Evolutionary conservation across 2,329 filamentous ascomycete genomes (phyloP).

Genomic region (Exserohilum rostratum): DNA sequence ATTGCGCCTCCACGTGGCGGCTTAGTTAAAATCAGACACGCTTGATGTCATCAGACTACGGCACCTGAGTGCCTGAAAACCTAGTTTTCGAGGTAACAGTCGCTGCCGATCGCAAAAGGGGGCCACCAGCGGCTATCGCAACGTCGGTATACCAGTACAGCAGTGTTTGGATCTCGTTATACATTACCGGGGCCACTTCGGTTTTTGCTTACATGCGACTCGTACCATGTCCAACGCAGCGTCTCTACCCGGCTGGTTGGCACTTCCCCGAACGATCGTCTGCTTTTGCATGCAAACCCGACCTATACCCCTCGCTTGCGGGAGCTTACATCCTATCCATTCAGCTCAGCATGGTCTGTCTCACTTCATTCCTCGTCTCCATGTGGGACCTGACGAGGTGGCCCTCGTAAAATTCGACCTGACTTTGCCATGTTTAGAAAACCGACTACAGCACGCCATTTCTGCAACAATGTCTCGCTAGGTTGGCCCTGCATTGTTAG

Average conservation of each 20-base stretch:
- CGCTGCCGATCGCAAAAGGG: not conserved
- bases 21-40: not conserved
- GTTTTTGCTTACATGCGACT: slow-evolving; percentile 1
- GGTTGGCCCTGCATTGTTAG: slow-evolving; percentile 7
- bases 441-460: not conserved
- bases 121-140: not conserved
- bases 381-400: not conserved
- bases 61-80: not conserved
- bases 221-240: slow-evolving; percentile 1
- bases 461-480: slow-evolving; percentile 1
- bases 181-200: slow-evolving; percentile 11
- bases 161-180: not conserved
- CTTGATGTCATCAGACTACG: not conserved
- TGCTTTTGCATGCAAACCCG: not conserved
- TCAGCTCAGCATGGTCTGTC: not conserved
- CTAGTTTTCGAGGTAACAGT: not conserved
- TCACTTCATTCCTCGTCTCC: not conserved
- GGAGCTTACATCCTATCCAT: not conserved
- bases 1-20: not conserved
- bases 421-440: not conserved
- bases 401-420: not conserved
- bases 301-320: not conserved
- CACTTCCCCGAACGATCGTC: slow-evolving; percentile 7
- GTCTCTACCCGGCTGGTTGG: not conserved
- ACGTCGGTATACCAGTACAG: slow-evolving; percentile 4